Evolutionary conservation across 352 stramenopile genomes (phyloP).

Genomic region (Plasmopara halstedii): DNA sequence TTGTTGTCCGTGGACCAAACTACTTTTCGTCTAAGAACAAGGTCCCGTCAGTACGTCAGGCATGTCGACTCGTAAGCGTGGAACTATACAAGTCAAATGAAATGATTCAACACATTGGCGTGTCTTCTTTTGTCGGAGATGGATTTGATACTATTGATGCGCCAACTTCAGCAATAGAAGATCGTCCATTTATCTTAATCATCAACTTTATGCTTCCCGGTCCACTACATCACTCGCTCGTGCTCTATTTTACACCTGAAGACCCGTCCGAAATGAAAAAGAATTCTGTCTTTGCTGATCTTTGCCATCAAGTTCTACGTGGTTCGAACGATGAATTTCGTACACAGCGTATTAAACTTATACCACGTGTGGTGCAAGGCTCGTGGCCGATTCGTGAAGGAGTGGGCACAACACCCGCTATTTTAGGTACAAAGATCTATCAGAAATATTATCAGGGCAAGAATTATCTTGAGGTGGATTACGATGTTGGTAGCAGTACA

Average conservation of each 20-base stretch:
- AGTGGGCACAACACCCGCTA: conserved; percentile 83
- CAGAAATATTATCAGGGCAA: conserved; percentile 65
- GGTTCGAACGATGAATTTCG: conserved; percentile 57
- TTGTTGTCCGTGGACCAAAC: conserved; percentile 55
- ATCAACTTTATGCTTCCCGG: conserved; percentile 81
- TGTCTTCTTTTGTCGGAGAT: conserved; percentile 55
- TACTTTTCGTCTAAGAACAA: conserved; percentile 63
- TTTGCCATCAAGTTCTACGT: conserved; percentile 59
- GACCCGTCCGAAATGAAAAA: conserved; percentile 47
- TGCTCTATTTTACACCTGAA: conserved; percentile 76
- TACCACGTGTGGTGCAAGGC: conserved; percentile 84
- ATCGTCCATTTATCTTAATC: conserved; percentile 55
- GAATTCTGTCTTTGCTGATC: conserved; percentile 60
- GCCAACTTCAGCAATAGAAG: conserved; percentile 6
- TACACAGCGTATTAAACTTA: conserved; percentile 84
- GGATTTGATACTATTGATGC: conserved; percentile 21
- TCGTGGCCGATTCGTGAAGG: conserved; percentile 85
- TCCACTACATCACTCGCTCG: conserved; percentile 52
- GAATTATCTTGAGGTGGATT: conserved; percentile 70
- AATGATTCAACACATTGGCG: conserved; percentile 50
- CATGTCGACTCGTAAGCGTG: conserved; percentile 56
- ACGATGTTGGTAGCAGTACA: conserved; percentile 70
- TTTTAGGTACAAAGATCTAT: conserved; percentile 86
- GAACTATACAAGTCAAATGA: conserved; percentile 56
- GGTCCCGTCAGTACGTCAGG: conserved; percentile 45